A percentile compares a stretch with the other conserved stretches of the same genome.
Conservation (phyloP, 2,329 filamentous ascomycete genomes). For the Escovopsis sp. region DNA sequence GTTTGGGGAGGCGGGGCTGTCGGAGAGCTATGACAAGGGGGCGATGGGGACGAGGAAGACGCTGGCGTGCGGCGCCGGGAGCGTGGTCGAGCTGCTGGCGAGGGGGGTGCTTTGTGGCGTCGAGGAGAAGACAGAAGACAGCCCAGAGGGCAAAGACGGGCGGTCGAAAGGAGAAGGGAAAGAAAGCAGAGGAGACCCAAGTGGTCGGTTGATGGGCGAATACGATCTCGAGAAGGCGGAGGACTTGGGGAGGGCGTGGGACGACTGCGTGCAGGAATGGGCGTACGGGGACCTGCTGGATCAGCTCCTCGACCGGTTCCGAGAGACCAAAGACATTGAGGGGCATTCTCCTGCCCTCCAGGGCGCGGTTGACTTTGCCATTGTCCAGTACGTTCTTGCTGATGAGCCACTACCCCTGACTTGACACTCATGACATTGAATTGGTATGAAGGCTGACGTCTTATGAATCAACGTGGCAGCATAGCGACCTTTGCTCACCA, state of each 20-base stretch:
- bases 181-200: background rate
- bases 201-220: slow-evolving; percentile 11
- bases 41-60: slow-evolving; percentile 60
- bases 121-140: background rate
- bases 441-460: background rate
- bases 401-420: background rate
- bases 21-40: slow-evolving; percentile 72
- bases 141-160: too few relatives aligned
- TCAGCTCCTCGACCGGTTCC: slow-evolving; percentile 46
- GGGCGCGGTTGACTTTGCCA: slow-evolving; percentile 49
- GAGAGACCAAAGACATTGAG: slow-evolving; percentile 47
- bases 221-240: slow-evolving; percentile 46
- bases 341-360: slow-evolving; percentile 46
- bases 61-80: slow-evolving; percentile 55
- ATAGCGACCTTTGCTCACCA: slow-evolving; percentile 63
- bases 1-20: slow-evolving; percentile 54
- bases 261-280: slow-evolving; percentile 48
- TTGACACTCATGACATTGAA: background rate
- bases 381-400: slow-evolving; percentile 47
- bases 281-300: slow-evolving; percentile 57
- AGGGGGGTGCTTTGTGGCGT: slow-evolving; percentile 50
- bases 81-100: slow-evolving; percentile 53
- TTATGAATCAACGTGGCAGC: slow-evolving; percentile 23
- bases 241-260: slow-evolving; percentile 50
- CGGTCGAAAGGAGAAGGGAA: too few relatives aligned